Percentiles rank a stretch among this genome's conserved stretches.
These are phyloP conservation scores for Populus tomentosa DNA, from an alignment of 441 rosid genomes.

Conservation along the genomic window DNA sequence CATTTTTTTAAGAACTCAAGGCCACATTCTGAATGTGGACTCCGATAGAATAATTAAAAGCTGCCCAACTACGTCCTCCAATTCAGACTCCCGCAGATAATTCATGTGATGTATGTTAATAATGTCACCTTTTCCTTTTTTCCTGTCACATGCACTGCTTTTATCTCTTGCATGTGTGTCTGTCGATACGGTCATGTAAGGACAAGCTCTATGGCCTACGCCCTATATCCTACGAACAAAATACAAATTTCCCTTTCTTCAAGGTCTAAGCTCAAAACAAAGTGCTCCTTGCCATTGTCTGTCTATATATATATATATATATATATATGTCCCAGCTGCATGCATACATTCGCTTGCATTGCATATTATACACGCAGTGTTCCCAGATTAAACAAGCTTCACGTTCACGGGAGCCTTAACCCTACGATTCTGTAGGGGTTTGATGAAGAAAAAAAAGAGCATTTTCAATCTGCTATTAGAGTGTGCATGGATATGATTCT, in stretches of 20 bases:
- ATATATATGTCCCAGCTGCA: no score
- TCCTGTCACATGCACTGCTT: neutral
- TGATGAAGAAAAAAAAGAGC: no score
- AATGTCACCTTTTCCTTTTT: neutral
- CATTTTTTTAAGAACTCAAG: neutral
- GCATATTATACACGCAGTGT: no score
- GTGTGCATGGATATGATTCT: no score
- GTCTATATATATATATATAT: no score
- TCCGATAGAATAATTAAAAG: neutral
- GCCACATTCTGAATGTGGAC: neutral
- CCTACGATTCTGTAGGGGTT: no score
- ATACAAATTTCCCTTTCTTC: neutral
- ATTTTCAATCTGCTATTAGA: no score
- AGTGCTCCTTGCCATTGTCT: neutral
- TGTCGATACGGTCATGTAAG: neutral
- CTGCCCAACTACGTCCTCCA: no score
- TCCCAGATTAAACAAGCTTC: no score
- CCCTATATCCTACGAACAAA: neutral
- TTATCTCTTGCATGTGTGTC: neutral
- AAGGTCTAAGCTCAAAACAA: neutral
- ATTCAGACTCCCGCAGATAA: neutral
- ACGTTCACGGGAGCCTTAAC: no score
- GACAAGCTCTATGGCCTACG: neutral
- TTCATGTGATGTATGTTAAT: neutral
- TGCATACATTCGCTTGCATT: no score